A percentile compares a stretch with the other conserved stretches of the same genome.
Evolutionary conservation across 23 red algal genomes (phyloP).

Genomic region (Gracilaria domingensis): DNA sequence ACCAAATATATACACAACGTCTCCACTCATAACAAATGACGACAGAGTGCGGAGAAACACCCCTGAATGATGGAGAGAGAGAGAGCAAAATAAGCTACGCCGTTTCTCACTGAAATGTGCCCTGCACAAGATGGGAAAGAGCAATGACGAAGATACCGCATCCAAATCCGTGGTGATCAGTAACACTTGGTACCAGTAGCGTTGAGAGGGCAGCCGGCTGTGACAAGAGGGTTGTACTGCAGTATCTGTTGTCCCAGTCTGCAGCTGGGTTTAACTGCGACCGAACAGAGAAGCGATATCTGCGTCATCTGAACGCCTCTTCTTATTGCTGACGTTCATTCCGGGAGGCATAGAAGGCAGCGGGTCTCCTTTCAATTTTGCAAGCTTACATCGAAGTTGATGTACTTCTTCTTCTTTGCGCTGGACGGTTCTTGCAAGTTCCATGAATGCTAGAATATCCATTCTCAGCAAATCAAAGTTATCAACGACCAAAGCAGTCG

Average conservation of each 20-base stretch:
- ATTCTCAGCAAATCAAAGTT: slow-evolving; percentile 91
- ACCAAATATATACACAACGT: neutral
- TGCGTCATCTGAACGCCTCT: slow-evolving; percentile 66
- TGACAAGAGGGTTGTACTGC: neutral
- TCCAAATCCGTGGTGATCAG: neutral
- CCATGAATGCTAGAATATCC: slow-evolving; percentile 83
- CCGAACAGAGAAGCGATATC: slow-evolving; percentile 63
- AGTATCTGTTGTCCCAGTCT: neutral
- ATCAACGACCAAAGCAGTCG: slow-evolving; percentile 81
- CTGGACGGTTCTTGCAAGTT: slow-evolving; percentile 77
- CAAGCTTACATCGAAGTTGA: slow-evolving; percentile 64
- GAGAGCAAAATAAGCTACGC: neutral
- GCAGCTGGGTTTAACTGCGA: neutral
- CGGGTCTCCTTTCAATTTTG: slow-evolving; percentile 68
- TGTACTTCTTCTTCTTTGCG: slow-evolving; percentile 96
- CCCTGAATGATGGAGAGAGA: neutral
- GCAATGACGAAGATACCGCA: too few relatives aligned
- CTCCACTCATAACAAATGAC: neutral
- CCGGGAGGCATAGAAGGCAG: slow-evolving; percentile 70
- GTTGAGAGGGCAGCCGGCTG: neutral
- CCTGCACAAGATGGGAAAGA: too few relatives aligned
- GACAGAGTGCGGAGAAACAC: neutral
- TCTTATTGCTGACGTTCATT: slow-evolving; percentile 68
- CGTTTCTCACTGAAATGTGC: too few relatives aligned
- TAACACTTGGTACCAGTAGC: neutral